Evolutionary conservation across 768 basidiomycete species (phyloP).

Genomic region (Mycena metata): DNA sequence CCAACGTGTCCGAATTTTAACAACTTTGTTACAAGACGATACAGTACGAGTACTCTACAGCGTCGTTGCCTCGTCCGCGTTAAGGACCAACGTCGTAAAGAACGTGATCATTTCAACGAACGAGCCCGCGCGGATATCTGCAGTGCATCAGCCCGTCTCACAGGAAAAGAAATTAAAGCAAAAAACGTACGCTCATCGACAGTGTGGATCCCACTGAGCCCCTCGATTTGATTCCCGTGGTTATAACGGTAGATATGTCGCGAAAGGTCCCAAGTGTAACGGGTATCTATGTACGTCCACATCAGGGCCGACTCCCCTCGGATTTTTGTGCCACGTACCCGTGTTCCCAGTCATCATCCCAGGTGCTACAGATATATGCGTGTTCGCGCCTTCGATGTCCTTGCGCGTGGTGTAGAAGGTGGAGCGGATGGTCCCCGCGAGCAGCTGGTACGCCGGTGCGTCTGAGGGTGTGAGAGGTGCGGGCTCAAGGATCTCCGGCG

Average conservation of each 20-base stretch:
- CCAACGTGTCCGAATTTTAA: too few relatives aligned
- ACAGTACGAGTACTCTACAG: too few relatives aligned
- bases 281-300: conserved; percentile 49
- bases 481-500: conserved; percentile 58
- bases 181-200: conserved; percentile 60
- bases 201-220: too few relatives aligned
- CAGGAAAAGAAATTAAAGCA: too few relatives aligned
- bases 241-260: too few relatives aligned
- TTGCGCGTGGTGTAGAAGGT: conserved; percentile 48
- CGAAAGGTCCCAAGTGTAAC: conserved; percentile 49
- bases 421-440: conserved; percentile 57
- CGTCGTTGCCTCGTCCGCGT: conserved; percentile 50
- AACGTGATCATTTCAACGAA: conserved; percentile 42
- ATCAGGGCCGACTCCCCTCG: too few relatives aligned
- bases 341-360: conserved; percentile 54
- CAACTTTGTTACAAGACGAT: too few relatives aligned
- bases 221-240: conserved; percentile 44
- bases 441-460: conserved; percentile 45
- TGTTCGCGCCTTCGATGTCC: neutral
- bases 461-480: conserved; percentile 55
- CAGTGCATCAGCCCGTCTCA: too few relatives aligned
- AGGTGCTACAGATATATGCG: conserved; percentile 39
- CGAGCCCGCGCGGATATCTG: conserved; percentile 46
- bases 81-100: conserved; percentile 48
- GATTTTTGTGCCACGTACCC: conserved; percentile 35